Base-by-base conservation (phyloP, 2,329 filamentous ascomycete species). In the Sarocladium brachiariae region DNA sequence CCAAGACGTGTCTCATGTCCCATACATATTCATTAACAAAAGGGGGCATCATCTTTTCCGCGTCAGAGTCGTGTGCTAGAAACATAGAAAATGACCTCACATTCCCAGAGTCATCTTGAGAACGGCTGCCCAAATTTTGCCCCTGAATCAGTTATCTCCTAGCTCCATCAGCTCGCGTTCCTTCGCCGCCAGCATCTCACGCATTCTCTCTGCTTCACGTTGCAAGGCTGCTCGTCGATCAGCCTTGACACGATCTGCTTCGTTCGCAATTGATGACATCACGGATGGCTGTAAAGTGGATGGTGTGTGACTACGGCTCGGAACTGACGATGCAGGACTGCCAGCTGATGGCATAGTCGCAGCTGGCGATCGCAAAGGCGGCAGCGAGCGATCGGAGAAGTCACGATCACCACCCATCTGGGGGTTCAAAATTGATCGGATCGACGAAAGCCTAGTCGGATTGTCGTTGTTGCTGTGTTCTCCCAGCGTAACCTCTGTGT, bases 181-280 rank as follows among this genome's bases (percentile, higher is more conserved):
- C 61, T 90, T 91, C 11, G 80, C 84, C 9, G 81, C 76, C 25
- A 91, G 71, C 65, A 86, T 73, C 63, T 84, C 80, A 33, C 86
- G 77, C 82, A 93, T 93, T 49, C 75, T 74, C 60, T 91, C 86
- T 0, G 87, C 83, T 64, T 95, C 88, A 21, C 81, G 75, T 62
- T 84, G 78, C 46, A 95, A 69, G 45, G 82, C 77, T 8, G 78
- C 79, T 46, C 85, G 76, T 51, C 82, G 76, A 56, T 87, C 84
- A 3, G 77, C 74, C 57, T 78, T 84, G 19, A 37, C 11, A 3
- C 46, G 24, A 21, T 49, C 46, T 16, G 18, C 46, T n/a, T 49
- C 46, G 11, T 11, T 25, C 2, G 43, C 21, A 11, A 25, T 47
- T 6, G 25, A 24, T 4, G 43, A 25, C 25, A 33, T 18, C n/a